These are phyloP conservation scores for Nematocida ironsii DNA, from an alignment of 371 early-diverging fungal genomes.

Conservation along the genomic window DNA sequence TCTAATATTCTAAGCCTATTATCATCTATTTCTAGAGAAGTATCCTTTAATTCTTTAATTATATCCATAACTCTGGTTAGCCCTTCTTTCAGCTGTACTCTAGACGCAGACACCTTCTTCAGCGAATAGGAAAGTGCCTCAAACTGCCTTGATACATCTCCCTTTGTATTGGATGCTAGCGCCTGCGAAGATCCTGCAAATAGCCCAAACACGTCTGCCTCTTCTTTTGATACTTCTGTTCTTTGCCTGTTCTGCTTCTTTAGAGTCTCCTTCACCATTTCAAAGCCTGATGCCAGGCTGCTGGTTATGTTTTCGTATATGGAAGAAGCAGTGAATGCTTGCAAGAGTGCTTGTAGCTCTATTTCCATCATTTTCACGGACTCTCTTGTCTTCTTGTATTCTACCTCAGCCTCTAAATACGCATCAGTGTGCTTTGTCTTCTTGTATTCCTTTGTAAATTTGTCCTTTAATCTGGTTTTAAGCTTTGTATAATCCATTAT, in stretches of 20 bases:
- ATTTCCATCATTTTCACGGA: conserved; percentile 37
- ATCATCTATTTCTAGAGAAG: conserved; percentile 59
- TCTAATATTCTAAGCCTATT: conserved; percentile 60
- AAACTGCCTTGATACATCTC: conserved; percentile 22
- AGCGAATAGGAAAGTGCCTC: conserved; percentile 57
- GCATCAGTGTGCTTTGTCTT: conserved; percentile 58
- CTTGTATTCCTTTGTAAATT: conserved; percentile 65
- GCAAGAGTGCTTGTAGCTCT: conserved; percentile 49
- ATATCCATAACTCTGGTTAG: conserved; percentile 37
- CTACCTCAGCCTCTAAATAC: conserved; percentile 60
- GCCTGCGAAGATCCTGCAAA: conserved; percentile 27
- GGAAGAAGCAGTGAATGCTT: conserved; percentile 31
- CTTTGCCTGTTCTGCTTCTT: conserved; percentile 48
- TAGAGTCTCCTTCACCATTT: conserved; percentile 60
- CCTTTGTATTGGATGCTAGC: conserved; percentile 20
- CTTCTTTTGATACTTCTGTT: conserved; percentile 51
- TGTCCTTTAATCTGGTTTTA: conserved; percentile 58
- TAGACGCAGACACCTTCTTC: conserved; percentile 48
- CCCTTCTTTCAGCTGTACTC: conserved; percentile 62
- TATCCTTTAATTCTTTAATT: conserved; percentile 55
- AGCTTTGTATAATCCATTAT: conserved; percentile 42
- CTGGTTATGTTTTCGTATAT: conserved; percentile 58
- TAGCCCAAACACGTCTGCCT: conserved; percentile 59
- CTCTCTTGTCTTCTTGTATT: conserved; percentile 61
- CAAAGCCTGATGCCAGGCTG: conserved; percentile 61